A percentile compares a stretch with the other conserved stretches of the same genome.
Evolutionary conservation across 768 basidiomycete genomes (phyloP).

Genomic region (Amanita brunnescens): DNA sequence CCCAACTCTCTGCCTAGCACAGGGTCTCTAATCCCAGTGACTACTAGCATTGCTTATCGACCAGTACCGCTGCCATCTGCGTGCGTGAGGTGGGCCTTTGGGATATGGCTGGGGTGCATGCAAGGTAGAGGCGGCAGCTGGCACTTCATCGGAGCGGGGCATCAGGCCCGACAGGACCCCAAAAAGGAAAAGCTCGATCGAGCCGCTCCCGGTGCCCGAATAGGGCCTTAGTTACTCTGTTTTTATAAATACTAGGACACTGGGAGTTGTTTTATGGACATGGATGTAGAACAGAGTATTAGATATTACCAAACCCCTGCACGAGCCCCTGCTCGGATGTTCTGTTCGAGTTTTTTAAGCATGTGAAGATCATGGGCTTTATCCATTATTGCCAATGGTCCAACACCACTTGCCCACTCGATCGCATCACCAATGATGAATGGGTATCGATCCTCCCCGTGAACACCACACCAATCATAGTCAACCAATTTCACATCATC

Average conservation of each 20-base stretch:
- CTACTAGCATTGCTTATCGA: too few species aligned
- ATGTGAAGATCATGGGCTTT: constrained; percentile 4
- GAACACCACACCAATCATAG: constrained; percentile 13
- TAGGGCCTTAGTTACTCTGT: too few species aligned
- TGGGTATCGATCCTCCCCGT: constrained; percentile 12
- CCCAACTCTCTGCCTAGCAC: too few species aligned
- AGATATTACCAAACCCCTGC: constrained; percentile 1
- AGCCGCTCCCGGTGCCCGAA: too few species aligned
- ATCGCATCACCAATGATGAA: constrained; percentile 6
- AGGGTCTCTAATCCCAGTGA: too few species aligned
- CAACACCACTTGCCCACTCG: constrained; percentile 5
- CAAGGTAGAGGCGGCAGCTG: too few species aligned
- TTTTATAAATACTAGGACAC: background rate
- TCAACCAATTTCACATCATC: constrained; percentile 11
- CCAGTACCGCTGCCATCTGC: too few species aligned
- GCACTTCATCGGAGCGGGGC: too few species aligned
- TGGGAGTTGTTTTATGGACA: background rate
- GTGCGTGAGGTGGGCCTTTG: too few species aligned
- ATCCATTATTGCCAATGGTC: constrained; percentile 2
- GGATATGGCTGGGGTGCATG: too few species aligned
- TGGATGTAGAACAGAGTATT: background rate
- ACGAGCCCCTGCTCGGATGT: constrained; percentile 1
- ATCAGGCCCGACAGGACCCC: too few species aligned
- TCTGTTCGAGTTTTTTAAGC: constrained; percentile 1
- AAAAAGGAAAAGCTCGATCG: too few species aligned